Base-by-base conservation (phyloP, 2,329 filamentous ascomycete genomes). In the Tothia fuscella region DNA sequence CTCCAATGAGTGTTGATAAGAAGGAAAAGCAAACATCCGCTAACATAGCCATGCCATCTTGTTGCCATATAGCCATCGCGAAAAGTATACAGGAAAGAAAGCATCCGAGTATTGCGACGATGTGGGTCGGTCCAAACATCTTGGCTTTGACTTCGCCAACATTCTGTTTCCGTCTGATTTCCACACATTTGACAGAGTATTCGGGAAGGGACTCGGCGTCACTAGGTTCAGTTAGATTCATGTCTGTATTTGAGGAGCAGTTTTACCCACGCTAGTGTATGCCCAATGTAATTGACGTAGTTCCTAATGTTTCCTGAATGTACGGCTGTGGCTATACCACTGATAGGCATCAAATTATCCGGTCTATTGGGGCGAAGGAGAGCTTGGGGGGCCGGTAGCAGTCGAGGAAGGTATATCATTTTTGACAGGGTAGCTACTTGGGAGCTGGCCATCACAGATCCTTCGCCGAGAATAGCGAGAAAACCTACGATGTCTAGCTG, bases 401-500 rank as follows among this genome's bases (percentile, higher is more conserved):
- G 58, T 29, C 68, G 62, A 26, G 68, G 68, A 5, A 71, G 53
- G 46, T 64, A 68, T 47, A 67, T 66, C 51, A 68, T 64, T 51
- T 53, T 58, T 9, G 67, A 70, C 4, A 71, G 57, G 0, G 67
- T 67, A 4, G 65, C 62, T 17, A 71, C 65, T 50, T 70, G 66
- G 14, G 67, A 66, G 47, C 68, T 70, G 31, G 65, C 63, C 5
- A 65, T 55, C 17, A 71, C 61, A 36, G 63, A 67, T 55, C 66
- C 66, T 53, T 71, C 68, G 34, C 68, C 68, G 21, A 71, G 54
- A 47, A 72, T 66, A 44, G 68, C 68, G n/a, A 72, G 64, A 51
- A 71, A 71, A 52, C 69, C 69, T 45, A 73, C 69, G 36, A 72
- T 71, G 49, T 73, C 69, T 36, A 72, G 63, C 49, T 72, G 67